Evolutionary conservation across 805 yeast species (phyloP).

Genomic region (Teunomyces atbi): DNA sequence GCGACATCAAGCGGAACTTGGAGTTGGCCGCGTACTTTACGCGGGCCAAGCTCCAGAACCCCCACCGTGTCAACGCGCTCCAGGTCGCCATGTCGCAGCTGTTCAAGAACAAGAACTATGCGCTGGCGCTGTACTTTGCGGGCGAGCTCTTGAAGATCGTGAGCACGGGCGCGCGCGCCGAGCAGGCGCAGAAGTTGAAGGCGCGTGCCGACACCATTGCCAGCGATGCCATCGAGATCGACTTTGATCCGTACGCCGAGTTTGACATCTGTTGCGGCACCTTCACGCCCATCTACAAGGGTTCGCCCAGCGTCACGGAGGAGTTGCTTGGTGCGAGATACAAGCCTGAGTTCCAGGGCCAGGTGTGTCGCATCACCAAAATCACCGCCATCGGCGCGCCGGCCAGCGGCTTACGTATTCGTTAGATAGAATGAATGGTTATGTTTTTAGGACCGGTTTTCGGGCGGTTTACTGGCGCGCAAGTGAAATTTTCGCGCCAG

Average conservation of each 20-base stretch:
- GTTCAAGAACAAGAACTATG: constrained; percentile 82
- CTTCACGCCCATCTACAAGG: constrained; percentile 83
- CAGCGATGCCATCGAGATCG: constrained; percentile 83
- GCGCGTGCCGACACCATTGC: constrained; percentile 76
- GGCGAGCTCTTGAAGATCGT: constrained; percentile 71
- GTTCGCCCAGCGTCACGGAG: constrained; percentile 65
- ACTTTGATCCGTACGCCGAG: constrained; percentile 89
- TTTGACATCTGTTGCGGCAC: constrained; percentile 88
- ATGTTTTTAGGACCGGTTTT: too few relatives aligned
- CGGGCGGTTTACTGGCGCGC: too few relatives aligned
- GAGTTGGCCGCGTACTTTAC: constrained; percentile 97
- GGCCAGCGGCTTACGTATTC: constrained; percentile 79
- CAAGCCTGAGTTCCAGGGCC: constrained; percentile 73
- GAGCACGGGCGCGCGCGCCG: constrained; percentile 76
- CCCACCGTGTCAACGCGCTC: constrained; percentile 82
- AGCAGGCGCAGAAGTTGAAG: constrained; percentile 82
- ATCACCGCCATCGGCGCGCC: constrained; percentile 86
- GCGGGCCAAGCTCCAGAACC: constrained; percentile 72
- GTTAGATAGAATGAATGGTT: constrained; percentile 17
- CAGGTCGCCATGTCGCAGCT: constrained; percentile 95
- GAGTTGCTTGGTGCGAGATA: constrained; percentile 90
- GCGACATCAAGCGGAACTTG: constrained; percentile 76
- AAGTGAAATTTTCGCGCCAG: background rate
- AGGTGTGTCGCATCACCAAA: constrained; percentile 69
- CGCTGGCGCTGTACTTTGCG: constrained; percentile 89